Evolutionary conservation across 805 yeast genomes (phyloP).

Genomic region (Helenozyma baotianmanensis): DNA sequence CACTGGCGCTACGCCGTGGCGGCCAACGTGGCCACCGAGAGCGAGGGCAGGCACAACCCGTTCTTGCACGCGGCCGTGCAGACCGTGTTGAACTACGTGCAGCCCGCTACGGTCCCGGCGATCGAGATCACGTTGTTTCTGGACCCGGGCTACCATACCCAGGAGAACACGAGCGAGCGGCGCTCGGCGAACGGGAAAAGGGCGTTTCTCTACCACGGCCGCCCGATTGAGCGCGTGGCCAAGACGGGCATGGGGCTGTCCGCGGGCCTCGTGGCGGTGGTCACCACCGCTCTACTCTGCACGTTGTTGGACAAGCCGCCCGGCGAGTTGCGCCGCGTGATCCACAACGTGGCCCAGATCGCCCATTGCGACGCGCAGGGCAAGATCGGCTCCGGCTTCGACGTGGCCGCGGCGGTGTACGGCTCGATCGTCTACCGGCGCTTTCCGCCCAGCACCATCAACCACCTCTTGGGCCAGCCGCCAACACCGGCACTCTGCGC

Average conservation of each 20-base stretch:
- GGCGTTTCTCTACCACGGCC: constrained; percentile 55
- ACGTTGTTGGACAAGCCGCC: constrained; percentile 15
- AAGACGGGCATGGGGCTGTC: constrained; percentile 97
- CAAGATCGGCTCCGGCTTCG: constrained; percentile 95
- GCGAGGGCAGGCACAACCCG: constrained; percentile 49
- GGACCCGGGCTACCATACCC: constrained; percentile 88
- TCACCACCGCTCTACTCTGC: constrained; percentile 64
- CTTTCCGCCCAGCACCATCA: constrained; percentile 56
- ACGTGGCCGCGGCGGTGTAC: constrained; percentile 90
- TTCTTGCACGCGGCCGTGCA: constrained; percentile 64
- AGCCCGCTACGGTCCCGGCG: constrained; percentile 20
- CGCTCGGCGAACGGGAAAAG: constrained; percentile 32
- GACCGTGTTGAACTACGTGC: constrained; percentile 51
- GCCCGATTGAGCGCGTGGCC: constrained; percentile 65
- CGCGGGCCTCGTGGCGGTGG: constrained; percentile 84
- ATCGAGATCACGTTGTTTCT: constrained; percentile 64
- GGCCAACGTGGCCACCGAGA: constrained; percentile 3
- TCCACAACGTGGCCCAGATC: constrained; percentile 83
- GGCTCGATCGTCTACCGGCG: constrained; percentile 84
- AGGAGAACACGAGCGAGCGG: constrained; percentile 39
- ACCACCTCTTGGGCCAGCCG: constrained; percentile 28
- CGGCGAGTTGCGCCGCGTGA: constrained; percentile 18
- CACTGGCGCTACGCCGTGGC: constrained; percentile 55
- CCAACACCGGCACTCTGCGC: constrained; percentile 5
- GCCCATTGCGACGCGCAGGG: constrained; percentile 94